A percentile compares a stretch with the other conserved stretches of the same genome.
Conservation (phyloP, 306 rosid genomes). For the Oxytropis ochrocephala region DNA sequence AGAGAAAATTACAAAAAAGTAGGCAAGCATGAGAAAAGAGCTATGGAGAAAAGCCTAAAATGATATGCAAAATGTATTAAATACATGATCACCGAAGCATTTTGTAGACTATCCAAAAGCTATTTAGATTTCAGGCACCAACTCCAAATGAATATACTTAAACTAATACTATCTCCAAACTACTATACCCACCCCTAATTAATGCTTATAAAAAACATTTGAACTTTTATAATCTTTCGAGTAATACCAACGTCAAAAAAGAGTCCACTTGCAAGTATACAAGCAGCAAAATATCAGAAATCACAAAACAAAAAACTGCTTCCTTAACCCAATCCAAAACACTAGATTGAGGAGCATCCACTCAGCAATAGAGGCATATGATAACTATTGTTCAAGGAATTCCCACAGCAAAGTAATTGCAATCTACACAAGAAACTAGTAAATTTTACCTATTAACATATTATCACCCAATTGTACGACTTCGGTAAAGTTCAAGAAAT, state of each 20-base stretch:
- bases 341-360: too few relatives aligned
- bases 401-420: too few relatives aligned
- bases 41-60: neutral
- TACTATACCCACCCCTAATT: neutral
- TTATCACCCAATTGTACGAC: too few relatives aligned
- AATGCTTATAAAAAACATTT: neutral
- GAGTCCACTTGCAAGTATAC: neutral
- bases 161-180: slow-evolving; percentile 9
- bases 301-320: neutral
- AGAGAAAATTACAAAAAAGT: neutral
- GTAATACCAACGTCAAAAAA: neutral
- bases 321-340: neutral
- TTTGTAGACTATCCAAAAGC: neutral
- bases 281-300: slow-evolving; percentile 1
- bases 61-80: slow-evolving; percentile 10
- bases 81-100: neutral
- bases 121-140: slow-evolving; percentile 16
- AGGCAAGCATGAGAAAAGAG: slow-evolving; percentile 2
- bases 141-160: neutral
- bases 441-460: too few relatives aligned
- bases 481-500: too few relatives aligned
- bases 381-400: too few relatives aligned
- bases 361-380: too few relatives aligned
- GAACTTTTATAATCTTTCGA: neutral
- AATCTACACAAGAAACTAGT: too few relatives aligned